Conservation (phyloP, 805 yeast genomes). For the Myxozyma neglecta region DNA sequence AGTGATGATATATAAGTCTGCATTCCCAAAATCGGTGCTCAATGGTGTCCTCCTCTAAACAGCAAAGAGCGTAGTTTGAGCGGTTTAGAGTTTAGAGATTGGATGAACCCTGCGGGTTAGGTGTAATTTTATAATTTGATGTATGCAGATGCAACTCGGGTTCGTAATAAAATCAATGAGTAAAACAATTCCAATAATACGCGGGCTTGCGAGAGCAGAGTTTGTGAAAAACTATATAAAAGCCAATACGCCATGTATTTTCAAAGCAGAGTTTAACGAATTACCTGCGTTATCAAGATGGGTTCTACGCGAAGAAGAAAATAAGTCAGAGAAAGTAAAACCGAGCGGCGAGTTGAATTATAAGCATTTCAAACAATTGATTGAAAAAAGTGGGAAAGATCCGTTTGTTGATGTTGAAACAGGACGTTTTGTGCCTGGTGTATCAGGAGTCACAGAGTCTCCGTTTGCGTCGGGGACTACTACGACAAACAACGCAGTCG, state of each 20-base stretch:
- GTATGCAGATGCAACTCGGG: neutral
- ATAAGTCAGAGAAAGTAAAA: neutral
- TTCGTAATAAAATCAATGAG: neutral
- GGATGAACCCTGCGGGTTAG: neutral
- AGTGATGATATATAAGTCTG: no score
- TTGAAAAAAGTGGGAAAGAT: slow-evolving; percentile 13
- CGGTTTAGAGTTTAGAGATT: no score
- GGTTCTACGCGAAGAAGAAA: neutral
- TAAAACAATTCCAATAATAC: neutral
- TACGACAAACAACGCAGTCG: neutral
- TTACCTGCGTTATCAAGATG: slow-evolving; percentile 20
- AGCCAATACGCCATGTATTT: slow-evolving; percentile 12
- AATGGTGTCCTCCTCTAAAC: no score
- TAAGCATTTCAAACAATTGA: slow-evolving; percentile 3
- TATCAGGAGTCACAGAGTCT: neutral
- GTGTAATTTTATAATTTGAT: neutral
- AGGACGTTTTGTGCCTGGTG: slow-evolving; percentile 13
- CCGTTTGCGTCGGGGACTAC: neutral
- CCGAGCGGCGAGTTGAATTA: neutral
- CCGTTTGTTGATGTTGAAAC: slow-evolving; percentile 27
- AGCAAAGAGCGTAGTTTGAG: no score
- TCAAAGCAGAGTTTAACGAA: slow-evolving; percentile 3
- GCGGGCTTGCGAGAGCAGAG: neutral
- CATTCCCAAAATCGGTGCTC: no score
- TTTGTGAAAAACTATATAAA: slow-evolving; percentile 4